Base-by-base conservation (phyloP, 305 asterid species). In the Solanum hybrid region DNA sequence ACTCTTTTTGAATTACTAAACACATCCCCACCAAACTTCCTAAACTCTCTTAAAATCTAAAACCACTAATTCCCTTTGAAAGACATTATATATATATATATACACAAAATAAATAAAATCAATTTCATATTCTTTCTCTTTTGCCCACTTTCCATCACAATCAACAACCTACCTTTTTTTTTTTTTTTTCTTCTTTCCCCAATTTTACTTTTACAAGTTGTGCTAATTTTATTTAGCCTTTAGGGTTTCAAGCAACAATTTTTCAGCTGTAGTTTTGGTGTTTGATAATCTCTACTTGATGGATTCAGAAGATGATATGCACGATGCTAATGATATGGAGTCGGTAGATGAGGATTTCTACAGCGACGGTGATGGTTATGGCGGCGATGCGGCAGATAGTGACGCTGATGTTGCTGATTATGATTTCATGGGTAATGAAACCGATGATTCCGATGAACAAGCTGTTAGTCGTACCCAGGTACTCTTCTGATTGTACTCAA, bases 271-370 rank as follows among this genome's bases (percentile, higher is more conserved):
- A 40, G 20, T 79, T 79, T 71, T 24, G 86, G 57, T 79, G 86
- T 11, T 79, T 79, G 86, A 79, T 79, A 28, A 79, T 87, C 69
- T 37, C 20, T 74, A 37, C 20, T 42, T 31, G 76, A 96, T 96
- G 99, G 98, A 96, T 20, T 96, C 99, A 22, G 98, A 96, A 67
- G 99, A 96, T 91, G 98, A 96, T 94, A 96, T 96, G 99, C 99
- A 94, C 96, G 99, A 96, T 90, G 98, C 96, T 46, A 94, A 93
- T 91, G 98, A 93, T 36, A 90, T 93, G 71, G 98, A 95, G 87
- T 96, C 97, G 80, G 94, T 89, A 83, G 97, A 94, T 90, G 98
- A 95, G 85, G 97, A 95, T 89, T 94, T 94, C 86, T 95, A 92
- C 90, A 93, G 96, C 89, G 96, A 96, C 79, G 97, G 96, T 31